These are phyloP conservation scores for Diaporthe australafricana DNA, from an alignment of 2,329 filamentous ascomycete genomes.

Conservation along the genomic window DNA sequence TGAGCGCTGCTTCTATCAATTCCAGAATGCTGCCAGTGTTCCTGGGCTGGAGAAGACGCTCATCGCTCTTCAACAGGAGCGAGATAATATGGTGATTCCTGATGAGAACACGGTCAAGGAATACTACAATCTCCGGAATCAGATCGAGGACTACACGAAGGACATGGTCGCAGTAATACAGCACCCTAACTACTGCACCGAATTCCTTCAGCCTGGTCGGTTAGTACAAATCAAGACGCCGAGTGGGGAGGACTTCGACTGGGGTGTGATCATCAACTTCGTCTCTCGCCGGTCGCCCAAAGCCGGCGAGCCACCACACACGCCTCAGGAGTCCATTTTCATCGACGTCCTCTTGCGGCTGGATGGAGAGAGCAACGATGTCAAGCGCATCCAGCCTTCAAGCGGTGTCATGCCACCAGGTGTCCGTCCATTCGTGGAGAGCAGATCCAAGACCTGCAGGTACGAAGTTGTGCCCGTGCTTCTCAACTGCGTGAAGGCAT, in stretches of 20 bases:
- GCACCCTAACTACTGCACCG: slow-evolving; percentile 86
- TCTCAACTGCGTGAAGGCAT: slow-evolving; percentile 84
- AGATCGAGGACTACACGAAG: slow-evolving; percentile 83
- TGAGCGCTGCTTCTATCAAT: slow-evolving; percentile 98
- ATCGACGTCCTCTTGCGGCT: slow-evolving; percentile 83
- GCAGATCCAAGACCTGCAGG: slow-evolving; percentile 68
- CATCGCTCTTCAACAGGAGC: slow-evolving; percentile 80
- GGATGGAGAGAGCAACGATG: slow-evolving; percentile 61
- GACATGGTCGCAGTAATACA: slow-evolving; percentile 94
- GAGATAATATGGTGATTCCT: slow-evolving; percentile 78
- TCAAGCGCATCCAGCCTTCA: slow-evolving; percentile 63
- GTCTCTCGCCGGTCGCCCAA: slow-evolving; percentile 74
- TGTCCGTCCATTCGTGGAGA: slow-evolving; percentile 65
- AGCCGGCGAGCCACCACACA: slow-evolving; percentile 74
- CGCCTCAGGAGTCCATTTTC: slow-evolving; percentile 81
- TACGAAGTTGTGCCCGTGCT: slow-evolving; percentile 90
- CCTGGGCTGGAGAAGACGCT: slow-evolving; percentile 86
- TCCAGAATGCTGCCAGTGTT: slow-evolving; percentile 93
- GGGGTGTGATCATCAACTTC: slow-evolving; percentile 89
- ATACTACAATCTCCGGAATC: slow-evolving; percentile 90
- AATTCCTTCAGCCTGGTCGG: slow-evolving; percentile 89
- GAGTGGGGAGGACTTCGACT: slow-evolving; percentile 85
- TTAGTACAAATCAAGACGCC: slow-evolving; percentile 86
- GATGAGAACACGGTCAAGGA: slow-evolving; percentile 93
- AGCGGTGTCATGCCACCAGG: slow-evolving; percentile 74